Conservation (phyloP, 2,329 filamentous ascomycete species). For the Anisogramma anomala region DNA sequence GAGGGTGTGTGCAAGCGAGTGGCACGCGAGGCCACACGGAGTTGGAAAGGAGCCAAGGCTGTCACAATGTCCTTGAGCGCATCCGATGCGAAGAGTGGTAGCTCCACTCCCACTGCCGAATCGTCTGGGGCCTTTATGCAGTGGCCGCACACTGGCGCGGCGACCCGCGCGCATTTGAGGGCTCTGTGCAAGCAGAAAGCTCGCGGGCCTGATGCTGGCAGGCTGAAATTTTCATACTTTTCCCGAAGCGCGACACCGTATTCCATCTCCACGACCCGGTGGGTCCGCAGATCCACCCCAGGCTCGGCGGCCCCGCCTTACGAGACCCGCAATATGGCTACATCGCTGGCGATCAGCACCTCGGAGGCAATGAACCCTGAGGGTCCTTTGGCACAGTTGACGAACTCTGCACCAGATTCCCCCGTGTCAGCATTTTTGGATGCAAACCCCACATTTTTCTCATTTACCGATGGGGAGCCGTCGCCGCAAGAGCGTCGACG, state of each 20-base stretch:
- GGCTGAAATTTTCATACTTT: constrained; percentile 29
- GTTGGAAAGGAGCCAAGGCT: constrained; percentile 51
- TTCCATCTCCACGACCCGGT: constrained; percentile 37
- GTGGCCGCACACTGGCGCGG: constrained; percentile 54
- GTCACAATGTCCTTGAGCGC: constrained; percentile 18
- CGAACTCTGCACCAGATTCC: constrained; percentile 30
- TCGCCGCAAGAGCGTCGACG: constrained; percentile 25
- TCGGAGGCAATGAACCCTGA: constrained; percentile 53
- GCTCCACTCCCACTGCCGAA: constrained; percentile 43
- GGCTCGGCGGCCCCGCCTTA: constrained; percentile 39
- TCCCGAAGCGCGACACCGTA: constrained; percentile 46
- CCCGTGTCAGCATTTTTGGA: constrained; percentile 14
- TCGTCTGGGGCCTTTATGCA: constrained; percentile 37
- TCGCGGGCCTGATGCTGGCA: constrained; percentile 30
- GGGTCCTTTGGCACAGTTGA: constrained; percentile 49
- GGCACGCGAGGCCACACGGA: constrained; percentile 52
- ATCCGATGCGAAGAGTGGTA: constrained; percentile 34
- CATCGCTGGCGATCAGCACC: constrained; percentile 52
- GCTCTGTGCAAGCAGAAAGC: constrained; percentile 50
- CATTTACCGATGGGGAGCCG: constrained; percentile 18
- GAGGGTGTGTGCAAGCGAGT: constrained; percentile 54
- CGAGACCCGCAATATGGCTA: constrained; percentile 48
- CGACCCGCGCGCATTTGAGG: constrained; percentile 50
- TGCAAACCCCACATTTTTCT: constrained; percentile 8
- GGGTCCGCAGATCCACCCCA: constrained; percentile 37